Base-by-base conservation (phyloP, 2,329 filamentous ascomycete genomes). In the Aspergillus pseudonomiae region DNA sequence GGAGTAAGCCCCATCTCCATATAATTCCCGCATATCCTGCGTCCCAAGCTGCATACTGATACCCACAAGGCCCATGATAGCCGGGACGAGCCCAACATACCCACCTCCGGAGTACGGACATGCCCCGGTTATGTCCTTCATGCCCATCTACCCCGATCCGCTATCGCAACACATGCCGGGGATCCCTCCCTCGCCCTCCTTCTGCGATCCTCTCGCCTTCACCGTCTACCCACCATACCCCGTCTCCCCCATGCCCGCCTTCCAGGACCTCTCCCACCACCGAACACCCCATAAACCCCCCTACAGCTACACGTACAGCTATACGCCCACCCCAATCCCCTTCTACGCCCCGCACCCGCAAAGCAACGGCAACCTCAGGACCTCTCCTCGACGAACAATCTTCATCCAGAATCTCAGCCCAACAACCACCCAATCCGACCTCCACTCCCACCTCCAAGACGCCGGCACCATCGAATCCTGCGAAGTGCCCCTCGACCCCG, bases 391-490 rank as follows among this genome's bases (percentile, higher is more conserved):
- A 14, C 71, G 73, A 36, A 67, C 68, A 3, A 59, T 77, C 48
- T 65, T 69, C 24, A 65, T 75, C 36, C 70, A 74, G 14, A 76
- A 73, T 57, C 70, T 80, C 30, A 70, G 65, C 45, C 61, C 70
- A 6, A 62, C 65, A 32, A 74, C 75, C n/a, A 78, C 72, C 6
- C 57, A 60, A 5, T 63, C 69, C 39, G 71, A 74, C 6, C 66
- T 80, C 1, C 70, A 69, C 41, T 57, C 60, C 36, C 69, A 77
- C 54, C 68, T 80, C 24, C 71, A 68, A 14, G 65, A 69, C 30
- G 68, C 71, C 0, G 75, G 75, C 10, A 67, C 60, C 1, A 70
- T 79, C 50, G 71, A 77, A 36, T 63, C 74, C 24, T 79, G 76
- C 63, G 73, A 76, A 32, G 65, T 79, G 10, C 65, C 70, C 9